Evolutionary conservation across 306 rosid genomes (phyloP), one percentile per base, ranked within the genome.

Genomic region (Prunus mongolica): DNA sequence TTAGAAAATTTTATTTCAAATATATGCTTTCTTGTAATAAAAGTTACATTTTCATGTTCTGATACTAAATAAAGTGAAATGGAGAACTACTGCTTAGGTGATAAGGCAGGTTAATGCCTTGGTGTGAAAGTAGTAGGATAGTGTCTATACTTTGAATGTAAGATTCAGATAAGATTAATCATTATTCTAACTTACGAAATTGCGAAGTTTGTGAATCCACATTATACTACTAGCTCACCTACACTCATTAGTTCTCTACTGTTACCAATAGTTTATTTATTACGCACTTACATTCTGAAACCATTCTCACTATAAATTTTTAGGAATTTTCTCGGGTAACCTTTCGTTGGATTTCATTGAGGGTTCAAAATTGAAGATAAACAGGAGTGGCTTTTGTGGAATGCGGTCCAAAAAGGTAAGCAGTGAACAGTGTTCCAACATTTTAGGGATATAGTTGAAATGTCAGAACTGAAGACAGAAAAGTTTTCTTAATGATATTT

Each of bases 321-420:
- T 76, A 86, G 98, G 98, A 76, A 73, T 90, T 56, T 93, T 93
- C 87, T 91, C 90, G 13, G 98, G 98, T 28, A 86, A 83, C 77
- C 98, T 93, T 76, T 91, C 97, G 19, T 81, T 86, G 69, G 91
- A 91, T 84, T 88, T 90, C 30, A 55, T 82, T 74, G 86, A 71
- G 74, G 93, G 76, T 38, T 72, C 96, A 71, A 91, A 85, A 71
- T 85, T 93, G 41, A 93, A 79, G 41, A 87, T 93, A 34, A 22
- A 55, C 58, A 82, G 98, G 27, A 77, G 96, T 83, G 98, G 98
- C 28, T 93, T 91, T 75, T 93, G 97, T 67, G 97, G 98, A 79
- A 93, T 93, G 98, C 93, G 96, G 45, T 93, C 98, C 28, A 93
- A 88, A 82, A 90, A 88, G 98, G 97, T 90, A 57, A 45, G 75